These are phyloP conservation scores for Mrakia gelida DNA, from an alignment of 768 basidiomycete species.

Conservation along the genomic window DNA sequence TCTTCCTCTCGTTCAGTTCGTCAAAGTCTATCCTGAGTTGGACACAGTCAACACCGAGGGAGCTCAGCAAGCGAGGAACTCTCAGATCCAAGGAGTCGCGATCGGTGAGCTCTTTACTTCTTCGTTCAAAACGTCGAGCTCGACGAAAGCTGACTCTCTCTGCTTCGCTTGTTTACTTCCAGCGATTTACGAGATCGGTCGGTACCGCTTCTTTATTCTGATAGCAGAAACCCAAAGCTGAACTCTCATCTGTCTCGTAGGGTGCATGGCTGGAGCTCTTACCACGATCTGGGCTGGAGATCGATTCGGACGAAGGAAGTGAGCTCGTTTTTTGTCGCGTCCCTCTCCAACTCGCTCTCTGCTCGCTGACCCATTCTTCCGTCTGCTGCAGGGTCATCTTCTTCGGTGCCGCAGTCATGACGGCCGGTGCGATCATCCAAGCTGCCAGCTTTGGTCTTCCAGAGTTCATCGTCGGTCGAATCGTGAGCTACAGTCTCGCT, in stretches of 20 bases:
- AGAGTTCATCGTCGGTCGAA: conserved; percentile 60
- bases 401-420: conserved; percentile 37
- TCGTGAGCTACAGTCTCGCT: neutral
- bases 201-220: too few relatives aligned
- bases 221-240: too few relatives aligned
- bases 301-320: conserved; percentile 45
- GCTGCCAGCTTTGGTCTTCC: conserved; percentile 55
- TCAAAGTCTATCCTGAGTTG: conserved; percentile 56
- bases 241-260: too few relatives aligned
- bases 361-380: conserved; percentile 1
- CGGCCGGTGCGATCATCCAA: conserved; percentile 38
- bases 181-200: conserved; percentile 55
- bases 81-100: neutral
- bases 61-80: neutral
- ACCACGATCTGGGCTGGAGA: conserved; percentile 54
- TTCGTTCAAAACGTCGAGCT: too few relatives aligned
- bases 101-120: neutral
- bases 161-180: neutral
- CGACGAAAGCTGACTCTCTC: neutral
- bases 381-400: neutral
- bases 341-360: neutral
- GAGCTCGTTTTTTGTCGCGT: conserved; percentile 39
- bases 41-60: neutral
- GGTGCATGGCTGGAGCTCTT: conserved; percentile 59
- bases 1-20: conserved; percentile 50